phyloP scores from a whole-genome alignment of 352 stramenopile species.

The Albugo candida region DNA sequence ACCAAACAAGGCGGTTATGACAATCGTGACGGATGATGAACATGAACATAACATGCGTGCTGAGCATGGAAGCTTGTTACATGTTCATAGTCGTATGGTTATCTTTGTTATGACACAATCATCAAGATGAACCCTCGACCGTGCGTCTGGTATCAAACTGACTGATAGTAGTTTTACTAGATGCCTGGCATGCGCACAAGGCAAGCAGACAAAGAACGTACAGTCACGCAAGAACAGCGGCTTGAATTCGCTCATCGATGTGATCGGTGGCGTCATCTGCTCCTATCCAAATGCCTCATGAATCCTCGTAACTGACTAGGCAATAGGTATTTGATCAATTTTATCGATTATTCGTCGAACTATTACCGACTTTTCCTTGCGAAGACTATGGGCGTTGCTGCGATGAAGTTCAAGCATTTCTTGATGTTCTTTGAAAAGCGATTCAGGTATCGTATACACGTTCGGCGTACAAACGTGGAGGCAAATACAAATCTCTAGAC shows the following conservation, averaged over 20 bases:
- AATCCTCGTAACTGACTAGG: not conserved
- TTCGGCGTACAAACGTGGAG: not conserved
- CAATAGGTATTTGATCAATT: not conserved
- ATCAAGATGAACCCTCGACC: no score
- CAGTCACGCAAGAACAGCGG: not conserved
- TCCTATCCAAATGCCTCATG: not conserved
- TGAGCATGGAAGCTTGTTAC: no score
- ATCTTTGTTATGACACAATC: no score
- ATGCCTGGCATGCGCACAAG: no score
- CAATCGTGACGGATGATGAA: no score
- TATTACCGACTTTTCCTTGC: not conserved
- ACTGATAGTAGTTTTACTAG: no score
- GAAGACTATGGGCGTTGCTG: not conserved
- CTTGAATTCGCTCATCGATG: not conserved
- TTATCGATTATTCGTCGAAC: not conserved
- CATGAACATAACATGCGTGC: no score
- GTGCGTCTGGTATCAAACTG: no score
- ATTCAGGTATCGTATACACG: not conserved
- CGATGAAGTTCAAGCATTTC: not conserved
- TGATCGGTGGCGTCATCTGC: not conserved
- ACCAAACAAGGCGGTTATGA: no score
- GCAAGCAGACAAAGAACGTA: no score
- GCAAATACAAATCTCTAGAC: not conserved
- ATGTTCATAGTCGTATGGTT: no score
- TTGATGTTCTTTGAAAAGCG: not conserved